Percentiles rank a stretch among this genome's conserved stretches.
These are phyloP conservation scores for Scheffersomyces segobiensis DNA, from an alignment of 1,139 yeast species.

Conservation along the genomic window DNA sequence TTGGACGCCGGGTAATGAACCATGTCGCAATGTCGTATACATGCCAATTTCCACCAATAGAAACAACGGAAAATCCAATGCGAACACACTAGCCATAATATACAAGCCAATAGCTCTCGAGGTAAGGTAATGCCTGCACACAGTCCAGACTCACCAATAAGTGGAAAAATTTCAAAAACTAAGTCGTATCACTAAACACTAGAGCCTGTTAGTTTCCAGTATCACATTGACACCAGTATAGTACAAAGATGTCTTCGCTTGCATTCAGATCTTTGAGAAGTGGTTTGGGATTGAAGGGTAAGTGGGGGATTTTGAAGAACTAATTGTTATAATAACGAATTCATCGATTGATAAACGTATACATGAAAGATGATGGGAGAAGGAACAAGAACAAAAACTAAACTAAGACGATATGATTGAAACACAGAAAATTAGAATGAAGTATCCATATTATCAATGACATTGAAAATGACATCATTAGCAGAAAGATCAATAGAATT, in stretches of 20 bases:
- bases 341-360: not conserved
- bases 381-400: not conserved
- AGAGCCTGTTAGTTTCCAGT: not conserved
- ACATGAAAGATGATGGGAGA: not conserved
- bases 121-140: not conserved
- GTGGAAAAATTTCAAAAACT: not conserved
- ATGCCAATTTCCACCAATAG: slow-evolving; percentile 17
- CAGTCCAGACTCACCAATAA: not conserved
- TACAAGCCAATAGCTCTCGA: not conserved
- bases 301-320: slow-evolving; percentile 12
- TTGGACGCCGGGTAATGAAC: not conserved
- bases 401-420: too few species aligned
- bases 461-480: not conserved
- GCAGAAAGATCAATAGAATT: not conserved
- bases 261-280: slow-evolving; percentile 57
- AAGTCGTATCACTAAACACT: not conserved
- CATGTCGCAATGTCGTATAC: not conserved
- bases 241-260: slow-evolving; percentile 37
- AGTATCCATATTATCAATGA: too few species aligned
- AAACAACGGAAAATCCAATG: slow-evolving; percentile 17
- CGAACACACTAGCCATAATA: not conserved
- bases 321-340: not conserved
- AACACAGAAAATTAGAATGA: too few species aligned
- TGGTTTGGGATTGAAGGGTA: slow-evolving; percentile 47
- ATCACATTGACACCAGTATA: slow-evolving; percentile 5